These are phyloP conservation scores for Gentiana macrophylla DNA, from an alignment of 257 asterid genomes.

Conservation along the genomic window DNA sequence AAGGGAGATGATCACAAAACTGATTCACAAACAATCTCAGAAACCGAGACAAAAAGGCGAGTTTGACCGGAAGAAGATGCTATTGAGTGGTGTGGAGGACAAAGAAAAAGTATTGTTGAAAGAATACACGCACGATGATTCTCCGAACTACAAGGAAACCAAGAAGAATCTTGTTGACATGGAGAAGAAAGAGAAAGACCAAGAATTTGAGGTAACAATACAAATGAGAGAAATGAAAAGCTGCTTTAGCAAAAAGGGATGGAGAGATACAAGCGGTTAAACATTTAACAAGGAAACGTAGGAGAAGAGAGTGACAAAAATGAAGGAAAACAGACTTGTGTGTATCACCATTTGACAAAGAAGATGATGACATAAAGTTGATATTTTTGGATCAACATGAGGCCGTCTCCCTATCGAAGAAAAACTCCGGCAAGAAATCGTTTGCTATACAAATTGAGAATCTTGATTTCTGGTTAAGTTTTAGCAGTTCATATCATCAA, in stretches of 20 bases:
- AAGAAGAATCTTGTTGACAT: slow-evolving; percentile 50
- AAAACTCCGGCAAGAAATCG: slow-evolving; percentile 53
- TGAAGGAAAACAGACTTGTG: slow-evolving; percentile 13
- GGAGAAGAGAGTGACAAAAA: slow-evolving; percentile 1
- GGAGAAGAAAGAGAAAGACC: slow-evolving; percentile 59
- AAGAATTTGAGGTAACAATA: slow-evolving; percentile 48
- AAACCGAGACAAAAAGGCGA: slow-evolving; percentile 25
- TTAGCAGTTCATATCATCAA: slow-evolving; percentile 82
- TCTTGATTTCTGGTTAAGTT: slow-evolving; percentile 85
- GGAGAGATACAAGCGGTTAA: slow-evolving; percentile 47
- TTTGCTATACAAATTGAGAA: slow-evolving; percentile 77
- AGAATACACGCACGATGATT: slow-evolving; percentile 51
- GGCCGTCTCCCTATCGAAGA: slow-evolving; percentile 51
- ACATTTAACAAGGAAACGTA: slow-evolving; percentile 17
- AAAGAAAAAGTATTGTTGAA: slow-evolving; percentile 56
- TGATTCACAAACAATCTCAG: slow-evolving; percentile 8
- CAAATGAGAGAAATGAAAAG: slow-evolving; percentile 59
- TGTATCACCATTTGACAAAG: slow-evolving; percentile 11
- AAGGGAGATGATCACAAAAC: slow-evolving; percentile 7
- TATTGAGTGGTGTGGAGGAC: slow-evolving; percentile 63
- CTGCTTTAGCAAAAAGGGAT: slow-evolving; percentile 46
- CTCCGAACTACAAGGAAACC: slow-evolving; percentile 72
- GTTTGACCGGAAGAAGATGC: slow-evolving; percentile 62
- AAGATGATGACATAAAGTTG: slow-evolving; percentile 24
- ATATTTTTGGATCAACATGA: slow-evolving; percentile 17